phyloP scores from a whole-genome alignment of 352 stramenopile species.

The Globisporangium abappressorium region DNA sequence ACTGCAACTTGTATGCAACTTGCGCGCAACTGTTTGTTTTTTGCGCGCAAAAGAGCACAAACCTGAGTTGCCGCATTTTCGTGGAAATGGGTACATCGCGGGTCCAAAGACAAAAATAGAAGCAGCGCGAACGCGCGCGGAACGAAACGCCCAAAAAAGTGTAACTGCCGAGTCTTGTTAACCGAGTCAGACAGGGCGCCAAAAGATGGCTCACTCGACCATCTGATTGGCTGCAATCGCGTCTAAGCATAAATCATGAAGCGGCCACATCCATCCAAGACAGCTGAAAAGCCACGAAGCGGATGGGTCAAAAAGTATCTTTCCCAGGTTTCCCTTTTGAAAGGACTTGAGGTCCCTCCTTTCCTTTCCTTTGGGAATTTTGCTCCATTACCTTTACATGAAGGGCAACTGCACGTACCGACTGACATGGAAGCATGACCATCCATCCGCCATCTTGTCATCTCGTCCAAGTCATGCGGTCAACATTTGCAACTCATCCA shows the following conservation, averaged over 20 bases:
- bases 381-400: background rate
- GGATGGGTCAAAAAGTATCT: background rate
- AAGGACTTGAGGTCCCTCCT: constrained; percentile 8
- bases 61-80: constrained; percentile 1
- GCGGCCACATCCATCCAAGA: background rate
- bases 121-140: constrained; percentile 8
- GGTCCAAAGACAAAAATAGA: background rate
- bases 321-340: background rate
- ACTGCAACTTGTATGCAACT: background rate
- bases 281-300: background rate
- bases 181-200: background rate
- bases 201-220: background rate
- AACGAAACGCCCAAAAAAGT: constrained; percentile 7
- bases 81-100: constrained; percentile 3
- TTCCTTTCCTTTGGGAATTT: background rate
- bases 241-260: background rate
- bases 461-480: background rate
- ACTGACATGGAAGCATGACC: background rate
- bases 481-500: background rate
- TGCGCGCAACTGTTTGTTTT: background rate
- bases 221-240: constrained; percentile 3
- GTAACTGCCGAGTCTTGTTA: background rate
- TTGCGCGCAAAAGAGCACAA: background rate
- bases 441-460: background rate
- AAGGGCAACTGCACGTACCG: background rate